Evolutionary conservation across 2,329 filamentous ascomycete genomes (phyloP).

Genomic region (Dendryphion nanum): DNA sequence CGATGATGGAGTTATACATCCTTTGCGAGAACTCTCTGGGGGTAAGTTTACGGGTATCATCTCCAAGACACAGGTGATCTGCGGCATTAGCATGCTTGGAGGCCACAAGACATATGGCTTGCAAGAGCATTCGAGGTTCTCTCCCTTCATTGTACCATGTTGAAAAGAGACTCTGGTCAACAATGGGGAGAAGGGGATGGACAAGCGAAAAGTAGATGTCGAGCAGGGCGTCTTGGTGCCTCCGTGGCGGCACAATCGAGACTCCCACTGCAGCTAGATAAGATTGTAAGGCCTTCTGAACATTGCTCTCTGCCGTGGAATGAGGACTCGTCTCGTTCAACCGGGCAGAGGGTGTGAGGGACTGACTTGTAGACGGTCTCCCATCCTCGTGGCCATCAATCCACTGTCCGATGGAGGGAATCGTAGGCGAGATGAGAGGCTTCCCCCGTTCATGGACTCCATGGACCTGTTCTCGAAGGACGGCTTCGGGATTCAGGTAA

Average conservation of each 20-base stretch:
- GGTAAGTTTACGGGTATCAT: slow-evolving; percentile 31
- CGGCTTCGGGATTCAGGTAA: slow-evolving; percentile 49
- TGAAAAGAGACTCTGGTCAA: slow-evolving; percentile 45
- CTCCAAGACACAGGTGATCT: slow-evolving; percentile 39
- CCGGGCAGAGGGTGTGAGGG: slow-evolving; percentile 20
- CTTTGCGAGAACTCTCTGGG: slow-evolving; percentile 47
- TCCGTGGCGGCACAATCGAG: slow-evolving; percentile 32
- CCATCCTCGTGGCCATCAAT: slow-evolving; percentile 29
- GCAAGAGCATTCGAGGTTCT: slow-evolving; percentile 41
- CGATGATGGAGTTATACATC: slow-evolving; percentile 44
- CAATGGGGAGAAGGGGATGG: slow-evolving; percentile 48
- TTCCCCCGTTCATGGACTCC: slow-evolving; percentile 29
- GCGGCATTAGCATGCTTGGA: slow-evolving; percentile 48
- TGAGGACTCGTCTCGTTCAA: slow-evolving; percentile 31
- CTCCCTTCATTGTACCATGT: slow-evolving; percentile 34
- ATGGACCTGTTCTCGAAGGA: slow-evolving; percentile 43
- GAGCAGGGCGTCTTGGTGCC: slow-evolving; percentile 39
- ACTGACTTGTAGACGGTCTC: slow-evolving; percentile 18
- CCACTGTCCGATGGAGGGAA: slow-evolving; percentile 36
- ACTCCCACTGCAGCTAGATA: slow-evolving; percentile 40
- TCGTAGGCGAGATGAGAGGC: slow-evolving; percentile 25
- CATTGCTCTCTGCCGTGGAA: slow-evolving; percentile 26
- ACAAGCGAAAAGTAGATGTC: slow-evolving; percentile 48
- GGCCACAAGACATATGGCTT: slow-evolving; percentile 49
- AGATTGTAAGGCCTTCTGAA: slow-evolving; percentile 32